Evolutionary conservation across 2,329 filamentous ascomycete species (phyloP).

Genomic region (Mariannaea sp.): DNA sequence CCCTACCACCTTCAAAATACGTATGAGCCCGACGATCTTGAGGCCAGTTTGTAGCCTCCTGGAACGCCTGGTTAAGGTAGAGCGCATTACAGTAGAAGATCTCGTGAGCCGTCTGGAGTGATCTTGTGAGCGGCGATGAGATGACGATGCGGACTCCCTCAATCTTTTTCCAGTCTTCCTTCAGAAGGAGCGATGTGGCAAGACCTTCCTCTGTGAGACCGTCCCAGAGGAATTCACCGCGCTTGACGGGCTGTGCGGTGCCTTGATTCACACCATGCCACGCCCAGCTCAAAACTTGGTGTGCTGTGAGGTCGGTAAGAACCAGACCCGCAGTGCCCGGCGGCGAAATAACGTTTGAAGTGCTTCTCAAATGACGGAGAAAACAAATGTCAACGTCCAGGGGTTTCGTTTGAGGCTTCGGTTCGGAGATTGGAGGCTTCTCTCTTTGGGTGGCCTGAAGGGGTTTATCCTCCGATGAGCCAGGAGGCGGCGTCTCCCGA

Average conservation of each 20-base stretch:
- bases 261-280: not conserved
- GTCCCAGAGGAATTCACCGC: not conserved
- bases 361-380: not conserved
- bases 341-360: not conserved
- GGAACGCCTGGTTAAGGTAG: not conserved
- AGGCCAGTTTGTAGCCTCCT: not conserved
- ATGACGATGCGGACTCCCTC: not conserved
- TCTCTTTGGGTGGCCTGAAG: not conserved
- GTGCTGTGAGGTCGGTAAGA: not conserved
- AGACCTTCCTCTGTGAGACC: not conserved
- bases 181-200: not conserved
- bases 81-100: not conserved
- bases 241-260: not conserved
- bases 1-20: not conserved
- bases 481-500: too few relatives aligned
- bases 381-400: not conserved
- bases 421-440: not conserved
- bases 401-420: not conserved
- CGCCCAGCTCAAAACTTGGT: not conserved
- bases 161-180: not conserved
- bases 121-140: not conserved
- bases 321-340: not conserved
- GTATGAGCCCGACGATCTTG: not conserved
- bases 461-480: not conserved
- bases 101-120: not conserved